Conservation (phyloP, 1,284 basidiomycete species). For the Trametes polyzona region DNA sequence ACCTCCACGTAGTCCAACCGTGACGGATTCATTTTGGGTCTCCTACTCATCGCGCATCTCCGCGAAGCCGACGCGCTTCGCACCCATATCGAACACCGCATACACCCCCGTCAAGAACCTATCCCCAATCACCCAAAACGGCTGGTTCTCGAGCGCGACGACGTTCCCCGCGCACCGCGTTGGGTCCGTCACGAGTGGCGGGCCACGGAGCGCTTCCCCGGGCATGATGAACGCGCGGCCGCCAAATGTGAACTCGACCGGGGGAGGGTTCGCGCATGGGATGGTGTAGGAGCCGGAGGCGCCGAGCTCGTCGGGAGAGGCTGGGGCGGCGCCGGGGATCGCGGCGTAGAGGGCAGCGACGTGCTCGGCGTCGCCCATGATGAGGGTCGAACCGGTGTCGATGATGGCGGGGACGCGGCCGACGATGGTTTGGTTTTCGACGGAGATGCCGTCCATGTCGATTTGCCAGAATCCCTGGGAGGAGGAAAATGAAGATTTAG, state of each 20-base stretch:
- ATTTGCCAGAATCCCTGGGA: constrained; percentile 35
- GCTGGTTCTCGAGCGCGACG: constrained; percentile 13
- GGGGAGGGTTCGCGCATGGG: constrained; percentile 29
- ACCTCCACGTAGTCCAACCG: no score
- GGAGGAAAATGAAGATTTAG: not conserved
- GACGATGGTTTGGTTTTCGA: constrained; percentile 19
- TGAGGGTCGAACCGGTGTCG: constrained; percentile 49
- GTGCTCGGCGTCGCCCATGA: constrained; percentile 47
- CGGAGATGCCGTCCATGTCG: constrained; percentile 21
- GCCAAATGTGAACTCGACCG: constrained; percentile 28
- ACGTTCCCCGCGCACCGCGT: constrained; percentile 31
- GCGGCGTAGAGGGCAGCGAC: constrained; percentile 44
- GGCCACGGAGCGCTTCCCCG: constrained; percentile 28
- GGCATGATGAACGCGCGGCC: constrained; percentile 26
- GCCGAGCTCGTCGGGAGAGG: constrained; percentile 13
- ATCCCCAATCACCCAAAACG: constrained; percentile 34
- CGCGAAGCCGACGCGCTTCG: constrained; percentile 31
- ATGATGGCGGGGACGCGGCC: constrained; percentile 34
- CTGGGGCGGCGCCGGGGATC: constrained; percentile 41
- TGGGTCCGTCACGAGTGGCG: constrained; percentile 12
- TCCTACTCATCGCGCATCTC: not conserved
- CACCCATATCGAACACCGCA: constrained; percentile 29
- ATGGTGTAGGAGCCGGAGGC: constrained; percentile 30
- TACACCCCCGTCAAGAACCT: constrained; percentile 32
- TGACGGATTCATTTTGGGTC: no score